Conservation (phyloP, 805 yeast species). For the Saccharomyces mikatae region DNA sequence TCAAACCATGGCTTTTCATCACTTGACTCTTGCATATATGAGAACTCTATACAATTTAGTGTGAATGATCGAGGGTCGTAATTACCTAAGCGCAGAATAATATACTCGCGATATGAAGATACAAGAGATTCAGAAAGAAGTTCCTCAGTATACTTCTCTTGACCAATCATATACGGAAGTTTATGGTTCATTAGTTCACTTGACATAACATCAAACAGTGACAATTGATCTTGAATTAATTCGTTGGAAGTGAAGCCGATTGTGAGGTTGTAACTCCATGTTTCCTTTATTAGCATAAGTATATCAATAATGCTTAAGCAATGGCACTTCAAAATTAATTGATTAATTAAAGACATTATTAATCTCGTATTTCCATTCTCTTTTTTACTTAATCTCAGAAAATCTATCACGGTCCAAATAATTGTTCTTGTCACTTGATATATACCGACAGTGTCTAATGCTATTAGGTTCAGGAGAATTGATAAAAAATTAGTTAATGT, state of each 20-base stretch:
- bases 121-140: conserved; percentile 1
- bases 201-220: conserved; percentile 39
- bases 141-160: conserved; percentile 6
- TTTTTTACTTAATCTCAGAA: conserved; percentile 16
- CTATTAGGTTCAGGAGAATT: conserved; percentile 18
- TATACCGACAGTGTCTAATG: conserved; percentile 20
- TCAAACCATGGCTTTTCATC: conserved; percentile 10
- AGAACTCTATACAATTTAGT: neutral
- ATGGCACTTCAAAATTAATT: conserved; percentile 35
- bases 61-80: neutral
- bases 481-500: conserved; percentile 22
- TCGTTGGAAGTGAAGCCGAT: conserved; percentile 38
- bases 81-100: neutral
- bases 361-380: conserved; percentile 28
- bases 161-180: conserved; percentile 17
- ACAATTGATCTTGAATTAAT: conserved; percentile 36
- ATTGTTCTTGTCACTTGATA: conserved; percentile 14
- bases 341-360: conserved; percentile 40
- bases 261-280: conserved; percentile 31
- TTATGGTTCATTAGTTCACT: conserved; percentile 33
- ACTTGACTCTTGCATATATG: neutral
- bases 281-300: conserved; percentile 33
- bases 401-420: conserved; percentile 13
- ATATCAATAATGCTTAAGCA: conserved; percentile 35
- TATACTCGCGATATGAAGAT: conserved; percentile 1